Conservation (phyloP, 1,284 basidiomycete genomes). For the Tilletia setariae region DNA sequence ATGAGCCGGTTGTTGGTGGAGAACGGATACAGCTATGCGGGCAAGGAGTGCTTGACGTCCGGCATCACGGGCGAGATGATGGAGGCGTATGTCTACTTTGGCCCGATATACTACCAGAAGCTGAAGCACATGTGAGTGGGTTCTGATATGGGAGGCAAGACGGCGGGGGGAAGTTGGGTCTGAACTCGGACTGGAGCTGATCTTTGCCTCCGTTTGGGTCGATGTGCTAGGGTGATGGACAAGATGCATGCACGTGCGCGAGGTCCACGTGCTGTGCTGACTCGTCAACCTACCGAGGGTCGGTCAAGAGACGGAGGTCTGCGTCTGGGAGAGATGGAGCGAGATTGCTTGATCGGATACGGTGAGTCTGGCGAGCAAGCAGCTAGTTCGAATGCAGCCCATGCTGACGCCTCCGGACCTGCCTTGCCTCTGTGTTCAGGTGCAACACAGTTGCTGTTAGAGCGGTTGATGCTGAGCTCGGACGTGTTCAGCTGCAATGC, state of each 20-base stretch:
- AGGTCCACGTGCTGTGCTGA: slow-evolving; percentile 91
- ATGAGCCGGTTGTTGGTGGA: slow-evolving; percentile 95
- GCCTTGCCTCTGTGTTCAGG: slow-evolving; percentile 21
- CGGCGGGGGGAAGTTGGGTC: too few relatives aligned
- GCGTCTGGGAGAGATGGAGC: slow-evolving; percentile 97
- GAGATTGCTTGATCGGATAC: slow-evolving; percentile 66
- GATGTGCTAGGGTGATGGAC: slow-evolving; percentile 89
- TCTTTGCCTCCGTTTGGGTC: slow-evolving; percentile 62
- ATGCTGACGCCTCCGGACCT: neutral
- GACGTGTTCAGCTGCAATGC: slow-evolving; percentile 94
- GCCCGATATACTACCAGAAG: slow-evolving; percentile 88
- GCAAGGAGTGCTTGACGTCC: slow-evolving; percentile 96
- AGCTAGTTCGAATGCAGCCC: neutral
- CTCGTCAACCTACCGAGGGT: slow-evolving; percentile 97
- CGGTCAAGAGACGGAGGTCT: slow-evolving; percentile 94
- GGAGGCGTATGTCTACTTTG: slow-evolving; percentile 97
- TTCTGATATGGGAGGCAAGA: too few relatives aligned
- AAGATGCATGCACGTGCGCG: slow-evolving; percentile 91
- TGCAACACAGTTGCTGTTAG: slow-evolving; percentile 89
- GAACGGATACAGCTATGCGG: slow-evolving; percentile 91
- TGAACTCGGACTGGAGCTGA: slow-evolving; percentile 47
- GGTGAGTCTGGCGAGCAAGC: neutral
- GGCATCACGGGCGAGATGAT: slow-evolving; percentile 95
- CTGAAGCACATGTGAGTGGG: slow-evolving; percentile 56
- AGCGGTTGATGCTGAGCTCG: slow-evolving; percentile 89